Conservation (phyloP, 805 yeast genomes). For the Candida pseudofarinosa region DNA sequence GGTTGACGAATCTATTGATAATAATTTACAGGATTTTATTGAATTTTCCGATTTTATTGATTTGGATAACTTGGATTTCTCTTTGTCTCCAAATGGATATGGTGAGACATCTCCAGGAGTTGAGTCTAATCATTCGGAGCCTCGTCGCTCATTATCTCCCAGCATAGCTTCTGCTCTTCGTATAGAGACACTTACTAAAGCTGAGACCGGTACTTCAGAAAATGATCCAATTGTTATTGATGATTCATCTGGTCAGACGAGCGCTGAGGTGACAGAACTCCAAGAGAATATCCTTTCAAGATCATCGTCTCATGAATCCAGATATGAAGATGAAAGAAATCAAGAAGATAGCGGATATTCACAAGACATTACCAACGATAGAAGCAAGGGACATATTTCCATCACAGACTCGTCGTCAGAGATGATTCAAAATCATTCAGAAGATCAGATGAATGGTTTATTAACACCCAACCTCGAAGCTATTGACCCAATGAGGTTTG, state of each 20-base stretch:
- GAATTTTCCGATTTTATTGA: constrained; percentile 41
- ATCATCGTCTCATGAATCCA: background rate
- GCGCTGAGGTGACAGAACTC: background rate
- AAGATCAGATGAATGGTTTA: constrained; percentile 1
- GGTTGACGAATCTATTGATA: constrained; percentile 5
- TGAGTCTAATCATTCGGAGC: background rate
- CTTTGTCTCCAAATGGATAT: constrained; percentile 15
- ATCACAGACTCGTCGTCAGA: background rate
- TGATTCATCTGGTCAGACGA: background rate
- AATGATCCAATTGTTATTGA: background rate
- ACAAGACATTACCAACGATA: background rate
- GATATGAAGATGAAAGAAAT: background rate
- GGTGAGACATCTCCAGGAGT: constrained; percentile 1
- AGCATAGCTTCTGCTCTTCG: background rate
- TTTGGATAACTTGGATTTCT: constrained; percentile 32
- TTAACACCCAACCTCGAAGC: constrained; percentile 9
- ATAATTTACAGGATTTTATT: constrained; percentile 26
- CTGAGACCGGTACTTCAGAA: background rate
- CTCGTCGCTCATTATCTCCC: background rate
- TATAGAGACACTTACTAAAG: background rate
- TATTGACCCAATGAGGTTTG: constrained; percentile 4
- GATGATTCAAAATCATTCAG: background rate
- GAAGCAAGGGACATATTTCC: background rate
- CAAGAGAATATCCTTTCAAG: background rate
- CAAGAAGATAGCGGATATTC: background rate